Evolutionary conservation across 139 green algal species (phyloP), one percentile per base, ranked within the genome.

Genomic region (Asterochloris erici): DNA sequence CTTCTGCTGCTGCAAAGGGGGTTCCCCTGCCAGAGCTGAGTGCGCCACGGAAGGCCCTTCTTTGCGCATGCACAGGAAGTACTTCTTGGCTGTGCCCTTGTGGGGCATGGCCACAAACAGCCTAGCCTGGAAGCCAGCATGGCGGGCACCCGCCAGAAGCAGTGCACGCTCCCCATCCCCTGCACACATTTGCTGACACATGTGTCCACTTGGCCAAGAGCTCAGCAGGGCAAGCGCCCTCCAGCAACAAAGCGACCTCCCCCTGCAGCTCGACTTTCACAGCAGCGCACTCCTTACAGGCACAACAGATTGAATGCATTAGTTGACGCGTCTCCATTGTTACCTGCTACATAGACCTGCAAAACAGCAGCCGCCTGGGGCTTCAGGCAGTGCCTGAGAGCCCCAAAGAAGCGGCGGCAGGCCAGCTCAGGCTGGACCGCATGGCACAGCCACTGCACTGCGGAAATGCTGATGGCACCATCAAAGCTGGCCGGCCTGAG

Each of bases 401-500:
- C 68, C 26, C 19, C 13, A 26, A 90, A 87, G 17, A 86, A 68
- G 17, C 61, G 26, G 19, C 10, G 68, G 27, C 76, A 60, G 68
- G 54, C 54, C 27, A 21, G 38, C 9, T 47, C 54, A 54, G 66
- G 75, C 14, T 76, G 27, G 14, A 68, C n/a, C 0, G 54, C 47
- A 61, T 29, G 71, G 70, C 85, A 90, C 28, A 91, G 83, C 87
- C 87, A 91, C 85, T 91, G 87, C 21, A 54, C 38, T 54, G 92
- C 93, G 9, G 82, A 91, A 85, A 95, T 95, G 85, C 79, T 90
- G 83, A 98, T 93, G 68, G 91, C 94, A 4, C 92, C 93, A 76
- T 96, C 91, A 85, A 98, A 93, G 38, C 73, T 75, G 26, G 88
- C 90, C 6, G 64, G 38, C 1, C 91, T 88, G 74, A 98, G 86